Evolutionary conservation across 768 basidiomycete genomes (phyloP).

Genomic region (Guyanaporus albipodus): DNA sequence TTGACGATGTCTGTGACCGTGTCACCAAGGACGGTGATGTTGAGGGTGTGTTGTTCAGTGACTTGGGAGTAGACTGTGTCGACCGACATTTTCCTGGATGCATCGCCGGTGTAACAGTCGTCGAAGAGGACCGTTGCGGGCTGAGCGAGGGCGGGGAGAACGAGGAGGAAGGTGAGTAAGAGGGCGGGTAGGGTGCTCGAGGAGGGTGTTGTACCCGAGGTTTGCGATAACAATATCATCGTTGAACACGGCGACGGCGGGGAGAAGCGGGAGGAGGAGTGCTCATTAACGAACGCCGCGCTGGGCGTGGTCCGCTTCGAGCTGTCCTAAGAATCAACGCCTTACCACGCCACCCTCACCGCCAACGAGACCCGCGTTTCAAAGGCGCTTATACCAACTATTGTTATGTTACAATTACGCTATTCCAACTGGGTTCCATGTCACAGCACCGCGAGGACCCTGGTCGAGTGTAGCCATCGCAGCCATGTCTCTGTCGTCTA

Average conservation of each 20-base stretch:
- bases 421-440: slow-evolving; percentile 76
- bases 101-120: slow-evolving; percentile 65
- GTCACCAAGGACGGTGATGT: slow-evolving; percentile 68
- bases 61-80: slow-evolving; percentile 73
- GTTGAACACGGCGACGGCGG: slow-evolving; percentile 17
- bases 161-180: slow-evolving; percentile 17
- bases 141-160: slow-evolving; percentile 39
- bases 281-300: slow-evolving; percentile 17
- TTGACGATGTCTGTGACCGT: slow-evolving; percentile 59
- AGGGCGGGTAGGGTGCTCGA: slow-evolving; percentile 6
- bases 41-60: slow-evolving; percentile 47
- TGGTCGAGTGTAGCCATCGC: slow-evolving; percentile 63
- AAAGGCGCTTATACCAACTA: neutral
- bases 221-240: slow-evolving; percentile 26
- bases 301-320: too few species aligned
- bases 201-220: neutral
- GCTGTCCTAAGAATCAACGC: too few species aligned
- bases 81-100: slow-evolving; percentile 57
- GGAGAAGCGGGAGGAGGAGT: slow-evolving; percentile 3
- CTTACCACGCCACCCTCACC: slow-evolving; percentile 4
- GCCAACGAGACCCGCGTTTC: too few species aligned
- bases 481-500: slow-evolving; percentile 59
- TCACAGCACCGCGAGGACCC: slow-evolving; percentile 65
- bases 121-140: slow-evolving; percentile 58
- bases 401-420: neutral